Evolutionary conservation across 2,329 filamentous ascomycete genomes (phyloP).

Genomic region (Zasmidium angulare): DNA sequence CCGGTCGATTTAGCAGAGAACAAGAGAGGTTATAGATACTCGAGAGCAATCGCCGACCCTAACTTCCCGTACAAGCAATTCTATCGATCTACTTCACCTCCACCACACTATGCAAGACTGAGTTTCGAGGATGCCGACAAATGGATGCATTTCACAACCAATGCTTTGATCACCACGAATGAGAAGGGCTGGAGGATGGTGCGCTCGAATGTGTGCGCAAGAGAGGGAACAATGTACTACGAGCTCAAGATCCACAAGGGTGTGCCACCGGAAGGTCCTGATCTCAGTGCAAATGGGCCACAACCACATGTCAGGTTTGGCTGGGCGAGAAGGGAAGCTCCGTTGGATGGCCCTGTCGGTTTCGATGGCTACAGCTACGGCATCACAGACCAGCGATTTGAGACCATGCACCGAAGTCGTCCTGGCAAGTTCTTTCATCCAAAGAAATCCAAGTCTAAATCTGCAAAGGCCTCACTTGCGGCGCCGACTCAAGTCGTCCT

Average conservation of each 20-base stretch:
- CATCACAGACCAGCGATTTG: constrained; percentile 82
- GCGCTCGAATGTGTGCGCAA: constrained; percentile 82
- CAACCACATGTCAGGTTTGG: constrained; percentile 72
- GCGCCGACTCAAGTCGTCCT: constrained; percentile 41
- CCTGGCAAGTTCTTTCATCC: constrained; percentile 76
- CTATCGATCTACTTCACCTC: constrained; percentile 84
- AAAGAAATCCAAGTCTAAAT: constrained; percentile 37
- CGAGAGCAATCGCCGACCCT: constrained; percentile 86
- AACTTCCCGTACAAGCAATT: constrained; percentile 81
- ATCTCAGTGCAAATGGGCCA: constrained; percentile 45
- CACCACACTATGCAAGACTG: constrained; percentile 79
- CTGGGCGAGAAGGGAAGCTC: constrained; percentile 78
- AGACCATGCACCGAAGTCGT: constrained; percentile 89
- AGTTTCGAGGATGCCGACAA: constrained; percentile 90
- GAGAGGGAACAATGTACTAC: constrained; percentile 90
- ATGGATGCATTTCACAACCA: constrained; percentile 73
- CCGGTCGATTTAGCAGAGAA: constrained; percentile 60
- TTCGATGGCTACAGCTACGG: constrained; percentile 94
- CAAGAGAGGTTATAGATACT: constrained; percentile 78
- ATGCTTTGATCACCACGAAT: constrained; percentile 76
- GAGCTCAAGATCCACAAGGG: constrained; percentile 88
- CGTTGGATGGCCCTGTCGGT: constrained; percentile 78
- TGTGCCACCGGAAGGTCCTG: constrained; percentile 52
- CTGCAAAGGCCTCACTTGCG: constrained; percentile 50
- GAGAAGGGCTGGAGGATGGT: constrained; percentile 92